Conservation (phyloP, 176 grass and related monocot species). For the Carex cristatella region DNA sequence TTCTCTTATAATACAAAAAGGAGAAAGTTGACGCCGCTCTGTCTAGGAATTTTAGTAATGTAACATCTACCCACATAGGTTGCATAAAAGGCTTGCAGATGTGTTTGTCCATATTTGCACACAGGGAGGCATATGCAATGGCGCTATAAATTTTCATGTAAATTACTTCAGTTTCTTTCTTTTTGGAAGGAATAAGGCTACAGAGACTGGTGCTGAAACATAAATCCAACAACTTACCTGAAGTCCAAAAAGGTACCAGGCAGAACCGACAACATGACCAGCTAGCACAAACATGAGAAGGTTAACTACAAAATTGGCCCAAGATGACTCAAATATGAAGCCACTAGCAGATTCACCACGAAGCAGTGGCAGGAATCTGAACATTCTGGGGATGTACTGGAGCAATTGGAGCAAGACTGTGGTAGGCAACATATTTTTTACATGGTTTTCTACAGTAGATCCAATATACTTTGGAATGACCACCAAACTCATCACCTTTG, state of each 20-base stretch:
- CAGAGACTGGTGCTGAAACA: neutral
- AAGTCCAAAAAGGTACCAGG: constrained; percentile 93
- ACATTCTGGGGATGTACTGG: constrained; percentile 81
- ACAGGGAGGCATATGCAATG: neutral
- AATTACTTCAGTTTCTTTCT: neutral
- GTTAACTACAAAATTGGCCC: constrained; percentile 94
- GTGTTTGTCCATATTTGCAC: neutral
- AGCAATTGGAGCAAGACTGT: constrained; percentile 52
- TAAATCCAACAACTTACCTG: constrained; percentile 42
- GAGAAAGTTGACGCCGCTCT: neutral
- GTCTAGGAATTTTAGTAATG: neutral
- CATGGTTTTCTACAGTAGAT: constrained; percentile 65
- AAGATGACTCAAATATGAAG: constrained; percentile 93
- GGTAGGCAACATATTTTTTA: constrained; percentile 78
- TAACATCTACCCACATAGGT: neutral
- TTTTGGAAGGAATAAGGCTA: neutral
- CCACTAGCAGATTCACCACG: constrained; percentile 80
- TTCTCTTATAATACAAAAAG: neutral
- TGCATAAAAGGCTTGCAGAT: neutral
- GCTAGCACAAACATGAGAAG: constrained; percentile 95
- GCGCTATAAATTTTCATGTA: neutral
- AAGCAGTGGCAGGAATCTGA: constrained; percentile 86
- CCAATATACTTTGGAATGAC: constrained; percentile 75
- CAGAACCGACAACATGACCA: constrained; percentile 96
- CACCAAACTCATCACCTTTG: constrained; percentile 84